Conservation (phyloP, 345 rosid species). For the Moricandia moricandioides region DNA sequence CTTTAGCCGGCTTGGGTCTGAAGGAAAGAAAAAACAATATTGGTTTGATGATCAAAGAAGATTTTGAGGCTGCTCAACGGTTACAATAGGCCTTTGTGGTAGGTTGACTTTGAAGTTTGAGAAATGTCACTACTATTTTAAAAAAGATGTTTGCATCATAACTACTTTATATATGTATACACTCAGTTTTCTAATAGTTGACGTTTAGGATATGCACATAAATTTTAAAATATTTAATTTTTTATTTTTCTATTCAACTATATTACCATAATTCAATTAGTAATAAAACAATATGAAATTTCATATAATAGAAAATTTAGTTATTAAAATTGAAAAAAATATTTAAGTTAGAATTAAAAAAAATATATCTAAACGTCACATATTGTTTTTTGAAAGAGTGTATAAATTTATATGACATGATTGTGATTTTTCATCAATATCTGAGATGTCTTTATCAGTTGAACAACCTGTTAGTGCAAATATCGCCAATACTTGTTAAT, state of each 20-base stretch:
- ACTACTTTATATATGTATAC: neutral
- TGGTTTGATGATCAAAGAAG: neutral
- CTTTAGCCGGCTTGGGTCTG: neutral
- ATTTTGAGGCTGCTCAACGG: conserved; percentile 26
- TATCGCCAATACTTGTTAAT: neutral
- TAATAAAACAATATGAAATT: neutral
- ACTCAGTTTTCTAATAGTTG: neutral
- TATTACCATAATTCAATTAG: neutral
- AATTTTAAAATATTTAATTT: no score
- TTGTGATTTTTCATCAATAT: conserved; percentile 22
- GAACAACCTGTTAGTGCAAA: conserved; percentile 22
- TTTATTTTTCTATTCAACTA: no score
- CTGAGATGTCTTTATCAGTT: conserved; percentile 26
- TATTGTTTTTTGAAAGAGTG: no score
- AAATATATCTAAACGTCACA: neutral
- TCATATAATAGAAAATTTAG: no score
- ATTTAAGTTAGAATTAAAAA: no score
- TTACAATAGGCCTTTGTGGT: conserved; percentile 4
- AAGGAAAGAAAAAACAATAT: no score
- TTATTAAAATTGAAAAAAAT: no score
- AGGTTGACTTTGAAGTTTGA: conserved; percentile 31
- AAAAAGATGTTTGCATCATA: conserved; percentile 18
- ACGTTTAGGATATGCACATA: neutral
- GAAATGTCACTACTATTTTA: conserved; percentile 15
- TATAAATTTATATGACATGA: neutral